phyloP scores from a whole-genome alignment of 2,329 filamentous ascomycete genomes.

The Penicillium capsulatum region DNA sequence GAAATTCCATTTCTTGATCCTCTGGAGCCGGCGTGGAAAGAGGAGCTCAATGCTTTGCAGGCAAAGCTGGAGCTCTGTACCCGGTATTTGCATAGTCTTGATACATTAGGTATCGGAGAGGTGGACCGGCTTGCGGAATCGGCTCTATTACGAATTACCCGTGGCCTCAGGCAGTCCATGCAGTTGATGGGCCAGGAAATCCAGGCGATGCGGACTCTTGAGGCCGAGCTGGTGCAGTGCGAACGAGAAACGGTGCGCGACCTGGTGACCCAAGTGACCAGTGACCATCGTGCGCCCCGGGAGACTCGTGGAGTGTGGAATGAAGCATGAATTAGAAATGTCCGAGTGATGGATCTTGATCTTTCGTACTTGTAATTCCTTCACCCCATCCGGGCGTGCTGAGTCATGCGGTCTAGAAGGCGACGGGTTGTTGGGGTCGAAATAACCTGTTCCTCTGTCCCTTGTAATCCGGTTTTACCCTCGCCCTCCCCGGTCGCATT shows the following conservation, averaged over 20 bases:
- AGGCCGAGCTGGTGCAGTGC: slow-evolving; percentile 31
- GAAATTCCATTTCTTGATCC: slow-evolving; percentile 33
- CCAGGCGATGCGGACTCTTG: slow-evolving; percentile 33
- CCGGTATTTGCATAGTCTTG: slow-evolving; percentile 36
- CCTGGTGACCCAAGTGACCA: slow-evolving; percentile 25
- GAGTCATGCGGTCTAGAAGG: too few species aligned
- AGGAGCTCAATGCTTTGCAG: slow-evolving; percentile 28
- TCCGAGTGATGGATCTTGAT: too few species aligned
- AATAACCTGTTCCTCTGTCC: neutral
- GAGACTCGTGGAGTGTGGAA: slow-evolving; percentile 8
- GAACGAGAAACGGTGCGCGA: slow-evolving; percentile 34
- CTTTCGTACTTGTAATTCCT: too few species aligned
- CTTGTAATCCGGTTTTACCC: slow-evolving; percentile 2
- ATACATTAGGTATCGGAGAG: slow-evolving; percentile 31
- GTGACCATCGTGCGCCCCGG: neutral
- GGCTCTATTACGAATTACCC: slow-evolving; percentile 30
- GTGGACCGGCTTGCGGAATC: slow-evolving; percentile 25
- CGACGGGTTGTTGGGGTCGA: too few species aligned
- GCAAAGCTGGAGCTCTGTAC: slow-evolving; percentile 34
- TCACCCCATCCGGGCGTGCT: too few species aligned
- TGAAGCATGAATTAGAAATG: too few species aligned
- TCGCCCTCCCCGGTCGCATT: neutral
- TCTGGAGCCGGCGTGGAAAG: slow-evolving; percentile 33
- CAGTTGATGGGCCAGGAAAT: slow-evolving; percentile 38
- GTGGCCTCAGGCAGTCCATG: slow-evolving; percentile 28